Base-by-base conservation (phyloP, 1,139 yeast genomes). In the Citeromyces siamensis region DNA sequence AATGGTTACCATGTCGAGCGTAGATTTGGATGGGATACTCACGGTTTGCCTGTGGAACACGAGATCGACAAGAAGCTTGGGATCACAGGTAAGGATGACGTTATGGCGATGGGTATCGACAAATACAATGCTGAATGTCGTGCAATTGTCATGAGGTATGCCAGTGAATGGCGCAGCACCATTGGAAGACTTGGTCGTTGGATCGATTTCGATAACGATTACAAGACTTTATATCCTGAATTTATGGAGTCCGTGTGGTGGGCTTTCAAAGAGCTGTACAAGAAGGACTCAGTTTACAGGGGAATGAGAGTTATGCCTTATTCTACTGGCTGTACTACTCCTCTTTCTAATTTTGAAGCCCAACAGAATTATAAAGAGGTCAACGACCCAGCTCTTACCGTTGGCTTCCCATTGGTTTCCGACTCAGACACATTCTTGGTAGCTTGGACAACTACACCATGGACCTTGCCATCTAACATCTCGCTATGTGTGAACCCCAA, bases 231-330 rank as follows among this genome's bases (percentile, higher is more conserved):
- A 61, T 86, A 93, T 57, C 96, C 97, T 32, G 68, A 77, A 41
- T 90, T 84, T 51, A 90, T 90, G 99, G 98, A 90, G 65, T 82
- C 96, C 34, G 93, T 80, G 39, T 90, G 99, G 99, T 90, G 98
- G 98, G 95, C 86, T 32, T 93, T 90, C 71, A 78, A 81, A 64
- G 77, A 86, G 61, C 67, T 90, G 49, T 85, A 66, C 59, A 76
- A 82, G 41, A 90, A 88, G 60, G 78, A 76, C 39, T 73, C 85
- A 40, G 97, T 90, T 37, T 90, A 90, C 66, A 74, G 94, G 58
- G 98, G 98, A 37, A 79, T 75, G 59, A 75, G 94, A 56, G 99
- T 90, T 40, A 90, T 90, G 99, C 99, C 99, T 33, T 90, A 90
- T 60, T 88, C 97, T 17, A 90, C 97, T 28, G 98, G 95, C 38